Conservation (phyloP, 2,329 filamentous ascomycete species). For the Camptophora hylomeconis region DNA sequence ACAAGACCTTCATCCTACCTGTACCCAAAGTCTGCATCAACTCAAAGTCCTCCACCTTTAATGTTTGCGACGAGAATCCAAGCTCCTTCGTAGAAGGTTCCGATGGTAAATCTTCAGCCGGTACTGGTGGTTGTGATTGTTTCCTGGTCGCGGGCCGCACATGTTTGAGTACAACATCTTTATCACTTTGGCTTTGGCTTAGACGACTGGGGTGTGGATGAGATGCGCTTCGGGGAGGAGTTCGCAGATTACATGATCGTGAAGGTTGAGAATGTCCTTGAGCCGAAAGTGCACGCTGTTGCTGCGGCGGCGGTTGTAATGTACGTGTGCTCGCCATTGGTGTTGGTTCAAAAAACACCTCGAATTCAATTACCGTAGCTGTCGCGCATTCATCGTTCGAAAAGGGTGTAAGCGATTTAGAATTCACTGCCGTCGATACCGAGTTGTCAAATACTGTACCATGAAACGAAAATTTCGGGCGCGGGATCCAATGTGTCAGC, state of each 20-base stretch:
- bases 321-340: constrained; percentile 18
- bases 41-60: constrained; percentile 32
- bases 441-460: too few species aligned
- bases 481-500: too few species aligned
- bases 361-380: too few species aligned
- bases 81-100: constrained; percentile 26
- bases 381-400: too few species aligned
- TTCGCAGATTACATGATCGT: constrained; percentile 12
- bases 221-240: constrained; percentile 14
- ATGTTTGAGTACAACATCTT: constrained; percentile 12
- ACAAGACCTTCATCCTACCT: constrained; percentile 22
- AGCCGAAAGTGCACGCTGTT: constrained; percentile 16
- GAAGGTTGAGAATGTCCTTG: constrained; percentile 16
- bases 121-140: constrained; percentile 9
- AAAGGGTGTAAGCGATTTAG: too few species aligned
- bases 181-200: constrained; percentile 15
- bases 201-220: constrained; percentile 16
- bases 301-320: constrained; percentile 18
- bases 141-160: constrained; percentile 5
- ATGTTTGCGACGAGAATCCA: constrained; percentile 23
- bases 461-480: too few species aligned
- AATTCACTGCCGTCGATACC: too few species aligned
- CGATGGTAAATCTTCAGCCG: constrained; percentile 22
- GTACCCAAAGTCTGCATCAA: constrained; percentile 37
- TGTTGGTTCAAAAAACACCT: too few species aligned